Evolutionary conservation across 2,329 filamentous ascomycete genomes (phyloP).

Genomic region (Ascochyta viciae-villosae): DNA sequence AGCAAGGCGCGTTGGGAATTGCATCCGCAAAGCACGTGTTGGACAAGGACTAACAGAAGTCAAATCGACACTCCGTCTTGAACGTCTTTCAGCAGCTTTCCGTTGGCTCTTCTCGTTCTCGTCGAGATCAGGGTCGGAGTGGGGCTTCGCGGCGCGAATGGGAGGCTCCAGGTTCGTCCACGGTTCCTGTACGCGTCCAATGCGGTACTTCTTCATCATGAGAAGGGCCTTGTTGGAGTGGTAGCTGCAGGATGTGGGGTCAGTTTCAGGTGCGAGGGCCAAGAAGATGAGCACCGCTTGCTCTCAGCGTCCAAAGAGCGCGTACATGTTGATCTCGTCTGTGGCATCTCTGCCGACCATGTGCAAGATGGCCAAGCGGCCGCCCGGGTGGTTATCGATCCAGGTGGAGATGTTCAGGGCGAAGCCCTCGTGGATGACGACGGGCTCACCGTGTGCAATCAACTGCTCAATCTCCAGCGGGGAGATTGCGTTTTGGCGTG

Average conservation of each 20-base stretch:
- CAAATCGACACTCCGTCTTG: constrained; percentile 36
- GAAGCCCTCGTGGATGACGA: constrained; percentile 64
- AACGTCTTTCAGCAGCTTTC: constrained; percentile 12
- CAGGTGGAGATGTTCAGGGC: constrained; percentile 65
- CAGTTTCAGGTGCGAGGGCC: constrained; percentile 23
- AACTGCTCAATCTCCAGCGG: constrained; percentile 57
- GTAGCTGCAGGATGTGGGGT: constrained; percentile 56
- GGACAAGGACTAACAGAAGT: constrained; percentile 34
- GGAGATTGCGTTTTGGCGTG: constrained; percentile 47
- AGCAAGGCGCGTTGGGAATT: constrained; percentile 6
- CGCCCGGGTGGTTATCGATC: constrained; percentile 67
- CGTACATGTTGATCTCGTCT: constrained; percentile 66
- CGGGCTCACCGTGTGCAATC: constrained; percentile 62
- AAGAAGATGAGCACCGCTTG: not conserved
- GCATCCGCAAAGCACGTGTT: constrained; percentile 9
- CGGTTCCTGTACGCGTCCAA: constrained; percentile 62
- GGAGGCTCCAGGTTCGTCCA: constrained; percentile 68
- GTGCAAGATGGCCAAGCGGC: constrained; percentile 65
- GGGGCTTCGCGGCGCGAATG: constrained; percentile 59
- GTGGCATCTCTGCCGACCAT: constrained; percentile 68
- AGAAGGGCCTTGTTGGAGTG: constrained; percentile 62
- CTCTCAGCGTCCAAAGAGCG: not conserved
- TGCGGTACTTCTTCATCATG: constrained; percentile 67
- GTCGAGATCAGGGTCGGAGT: constrained; percentile 20
- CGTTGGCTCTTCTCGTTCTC: constrained; percentile 27